A percentile compares a stretch with the other conserved stretches of the same genome.
Evolutionary conservation across 2,329 filamentous ascomycete genomes (phyloP).

Genomic region (Aspergillus fumigatiaffinis): DNA sequence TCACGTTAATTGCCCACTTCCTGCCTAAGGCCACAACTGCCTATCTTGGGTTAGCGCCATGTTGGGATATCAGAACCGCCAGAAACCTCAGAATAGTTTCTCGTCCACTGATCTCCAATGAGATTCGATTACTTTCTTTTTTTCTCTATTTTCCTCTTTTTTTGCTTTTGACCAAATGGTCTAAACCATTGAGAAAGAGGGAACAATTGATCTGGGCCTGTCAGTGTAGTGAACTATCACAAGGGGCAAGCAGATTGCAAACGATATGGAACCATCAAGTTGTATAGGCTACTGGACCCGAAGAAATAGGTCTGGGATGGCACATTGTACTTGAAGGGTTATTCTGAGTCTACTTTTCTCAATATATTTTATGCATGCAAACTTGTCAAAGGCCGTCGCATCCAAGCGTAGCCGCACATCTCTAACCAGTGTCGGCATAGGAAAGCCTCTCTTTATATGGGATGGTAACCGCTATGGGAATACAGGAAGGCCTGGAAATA

Average conservation of each 20-base stretch:
- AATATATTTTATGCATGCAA: too few relatives aligned
- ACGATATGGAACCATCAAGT: too few relatives aligned
- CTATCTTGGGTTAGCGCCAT: constrained; percentile 5
- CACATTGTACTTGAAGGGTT: too few relatives aligned
- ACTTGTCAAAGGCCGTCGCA: neutral
- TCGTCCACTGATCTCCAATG: neutral
- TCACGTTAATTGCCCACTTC: constrained; percentile 11
- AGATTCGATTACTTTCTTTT: neutral
- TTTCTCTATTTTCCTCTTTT: too few relatives aligned
- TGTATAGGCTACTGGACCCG: too few relatives aligned
- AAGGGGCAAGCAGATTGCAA: too few relatives aligned
- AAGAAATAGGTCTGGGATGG: too few relatives aligned
- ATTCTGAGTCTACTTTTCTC: too few relatives aligned
- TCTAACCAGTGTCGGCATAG: neutral
- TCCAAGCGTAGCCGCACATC: neutral
- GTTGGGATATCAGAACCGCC: neutral
- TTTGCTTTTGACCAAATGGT: too few relatives aligned
- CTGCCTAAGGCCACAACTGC: constrained; percentile 11
- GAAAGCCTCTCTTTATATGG: neutral
- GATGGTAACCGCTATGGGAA: neutral
- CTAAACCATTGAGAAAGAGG: too few relatives aligned
- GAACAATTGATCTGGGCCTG: too few relatives aligned
- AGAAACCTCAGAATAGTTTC: neutral
- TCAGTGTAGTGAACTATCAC: too few relatives aligned
- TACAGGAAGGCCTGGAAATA: neutral